Base-by-base conservation (phyloP, 805 yeast species). In the Yarrowia deformans region DNA sequence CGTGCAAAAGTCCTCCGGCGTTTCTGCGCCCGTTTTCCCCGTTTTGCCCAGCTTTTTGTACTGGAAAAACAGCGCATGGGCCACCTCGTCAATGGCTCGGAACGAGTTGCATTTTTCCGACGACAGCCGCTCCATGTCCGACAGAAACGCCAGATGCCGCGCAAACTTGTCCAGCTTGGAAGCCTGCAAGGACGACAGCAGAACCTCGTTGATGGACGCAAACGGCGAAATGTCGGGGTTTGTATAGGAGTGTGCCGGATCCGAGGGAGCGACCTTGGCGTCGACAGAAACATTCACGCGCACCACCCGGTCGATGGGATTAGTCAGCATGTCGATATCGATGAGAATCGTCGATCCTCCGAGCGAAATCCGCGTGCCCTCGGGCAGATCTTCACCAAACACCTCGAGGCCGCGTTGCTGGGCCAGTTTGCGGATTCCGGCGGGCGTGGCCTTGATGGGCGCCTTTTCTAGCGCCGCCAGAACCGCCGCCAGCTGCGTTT, bases 301-400 rank as follows among this genome's bases (percentile, higher is more conserved):
- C 37, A 70, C 61, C n/a, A 76, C 76, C 10, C 40, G 32, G 29
- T 74, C 72, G 14, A 70, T 58, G 10, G 70, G 70, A 49, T 18
- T 37, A 7, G 69, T 63, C n/a, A 56, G 35, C 35, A 76, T 55
- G 43, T 76, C 78, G 52, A 76, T 70, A 69, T 80, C 82, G 1
- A 80, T 72, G 16, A 80, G 77, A 12, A 79, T 76, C 43, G 79
- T 78, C 13, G 79, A 73, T 3, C 82, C 82, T 2, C 81, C 79
- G 4, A 80, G 72, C 32, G 80, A 77, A 29, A 80, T 72, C 7
- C 82, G 72, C 40, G 74, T 77, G n/a, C 77, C 79, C 37, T 72
- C 72, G 9, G 72, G 71, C 5, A 70, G 69, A 46, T 60, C 68
- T 43, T 79, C 82, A 56, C 79, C 80, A 66, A 79, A 80, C 2